These are phyloP conservation scores for Typha latifolia DNA, from an alignment of 176 grass and related monocot species.

Conservation along the genomic window DNA sequence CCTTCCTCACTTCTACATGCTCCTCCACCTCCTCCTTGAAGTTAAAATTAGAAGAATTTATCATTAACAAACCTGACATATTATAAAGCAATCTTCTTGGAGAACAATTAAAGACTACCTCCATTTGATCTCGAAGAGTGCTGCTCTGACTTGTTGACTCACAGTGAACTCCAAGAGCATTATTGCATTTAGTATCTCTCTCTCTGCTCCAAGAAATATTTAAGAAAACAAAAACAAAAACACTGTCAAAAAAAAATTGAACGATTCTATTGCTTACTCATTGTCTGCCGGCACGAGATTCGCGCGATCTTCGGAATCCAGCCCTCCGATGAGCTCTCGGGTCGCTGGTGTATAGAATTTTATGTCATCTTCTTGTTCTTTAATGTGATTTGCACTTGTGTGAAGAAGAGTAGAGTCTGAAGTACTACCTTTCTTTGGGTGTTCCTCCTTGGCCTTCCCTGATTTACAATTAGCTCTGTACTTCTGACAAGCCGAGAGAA, in stretches of 20 bases:
- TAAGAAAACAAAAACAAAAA: no score
- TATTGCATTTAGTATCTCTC: background rate
- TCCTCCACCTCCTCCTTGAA: background rate
- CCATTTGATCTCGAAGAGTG: conserved; percentile 20
- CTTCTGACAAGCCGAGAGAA: conserved; percentile 9
- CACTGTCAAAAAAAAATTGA: no score
- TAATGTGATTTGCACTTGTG: no score
- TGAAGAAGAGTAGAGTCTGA: no score
- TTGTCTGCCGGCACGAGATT: no score
- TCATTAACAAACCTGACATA: background rate
- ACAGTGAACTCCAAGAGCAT: background rate
- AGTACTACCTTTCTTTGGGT: no score
- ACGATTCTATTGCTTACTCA: no score
- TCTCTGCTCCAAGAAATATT: background rate
- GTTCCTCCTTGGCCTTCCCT: background rate
- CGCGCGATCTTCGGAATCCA: no score
- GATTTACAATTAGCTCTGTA: conserved; percentile 23
- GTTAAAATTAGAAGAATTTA: background rate
- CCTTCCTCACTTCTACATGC: background rate
- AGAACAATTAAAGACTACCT: conserved; percentile 8
- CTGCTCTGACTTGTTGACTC: conserved; percentile 5
- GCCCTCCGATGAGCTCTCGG: no score
- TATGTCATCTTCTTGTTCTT: no score
- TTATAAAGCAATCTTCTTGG: no score
- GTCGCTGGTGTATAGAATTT: no score